A percentile compares a stretch with the other conserved stretches of the same genome.
These are phyloP conservation scores for Rosa lucieae DNA, from an alignment of 306 rosid species.

Conservation along the genomic window DNA sequence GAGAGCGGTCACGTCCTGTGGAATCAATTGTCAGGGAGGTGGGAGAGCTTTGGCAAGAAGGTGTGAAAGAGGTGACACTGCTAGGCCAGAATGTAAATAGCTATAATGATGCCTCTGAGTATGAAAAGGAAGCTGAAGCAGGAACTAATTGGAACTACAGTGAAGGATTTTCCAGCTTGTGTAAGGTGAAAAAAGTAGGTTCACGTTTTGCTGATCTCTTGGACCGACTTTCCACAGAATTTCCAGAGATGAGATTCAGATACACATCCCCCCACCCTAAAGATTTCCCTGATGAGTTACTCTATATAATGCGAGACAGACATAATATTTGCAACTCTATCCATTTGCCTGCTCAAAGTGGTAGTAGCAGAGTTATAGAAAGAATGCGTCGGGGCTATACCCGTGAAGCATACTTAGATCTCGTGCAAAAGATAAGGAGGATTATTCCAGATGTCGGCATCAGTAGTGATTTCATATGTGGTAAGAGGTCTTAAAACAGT, in stretches of 20 bases:
- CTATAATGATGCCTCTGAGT: conserved; percentile 74
- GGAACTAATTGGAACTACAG: conserved; percentile 81
- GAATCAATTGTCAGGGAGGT: conserved; percentile 94
- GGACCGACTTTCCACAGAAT: conserved; percentile 74
- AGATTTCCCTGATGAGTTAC: conserved; percentile 89
- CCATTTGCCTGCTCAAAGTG: conserved; percentile 93
- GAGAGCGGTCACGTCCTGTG: conserved; percentile 91
- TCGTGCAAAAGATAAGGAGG: conserved; percentile 75
- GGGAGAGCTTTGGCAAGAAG: conserved; percentile 81
- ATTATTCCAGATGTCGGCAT: conserved; percentile 87
- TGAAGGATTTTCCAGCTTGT: conserved; percentile 81
- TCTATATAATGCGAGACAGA: conserved; percentile 84
- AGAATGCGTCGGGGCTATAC: conserved; percentile 97
- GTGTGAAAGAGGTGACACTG: conserved; percentile 93
- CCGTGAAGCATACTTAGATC: conserved; percentile 87
- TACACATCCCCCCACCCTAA: conserved; percentile 98
- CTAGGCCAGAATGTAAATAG: conserved; percentile 98
- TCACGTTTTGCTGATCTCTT: conserved; percentile 87
- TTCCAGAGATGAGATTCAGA: conserved; percentile 98
- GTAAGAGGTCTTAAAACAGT: conserved; percentile 39
- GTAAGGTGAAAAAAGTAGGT: conserved; percentile 84
- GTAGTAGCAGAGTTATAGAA: conserved; percentile 71
- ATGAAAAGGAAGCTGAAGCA: conserved; percentile 53
- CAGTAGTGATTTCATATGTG: conserved; percentile 92
- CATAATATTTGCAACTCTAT: conserved; percentile 78